Evolutionary conservation across 768 basidiomycete species (phyloP), one percentile per base, ranked within the genome.

Genomic region (Phlegmacium glaucopus): DNA sequence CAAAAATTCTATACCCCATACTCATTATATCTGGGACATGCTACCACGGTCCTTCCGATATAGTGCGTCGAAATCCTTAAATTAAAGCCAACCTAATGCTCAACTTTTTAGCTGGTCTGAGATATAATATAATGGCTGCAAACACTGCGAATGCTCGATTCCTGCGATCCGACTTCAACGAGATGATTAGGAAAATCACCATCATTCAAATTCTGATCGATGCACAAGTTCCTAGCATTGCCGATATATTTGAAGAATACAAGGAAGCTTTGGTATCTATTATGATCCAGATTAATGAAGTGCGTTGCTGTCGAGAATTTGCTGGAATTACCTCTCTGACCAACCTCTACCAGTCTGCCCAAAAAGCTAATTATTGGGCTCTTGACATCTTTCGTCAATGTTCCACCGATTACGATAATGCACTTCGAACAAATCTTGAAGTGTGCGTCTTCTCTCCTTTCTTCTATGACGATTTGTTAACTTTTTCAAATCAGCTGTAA

Each of bases 311-410:
- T 42, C 22, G 9, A 12, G 16, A 29, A 6, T n/a, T 37, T 11
- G 12, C 9, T 26, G 12, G 13, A 25, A 41, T 41, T 29, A 39
- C 16, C 4, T 30, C 34, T n/a, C 15, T 25, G 7, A 34, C 27
- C 41, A 32, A 29, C 49, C 15, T 39, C n/a, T 18, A 12, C 11
- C 16, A 58, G 56, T 38, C 30, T 15, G 51, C 49, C 13, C 40
- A 47, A 18, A 46, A 41, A n/a, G 51, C 54, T 11, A 61, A 55
- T 35, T 37, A 27, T 17, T 61, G 59, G 59, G 59, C 59, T 2
- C 35, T 49, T 16, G 53, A 53, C 13, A 39, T 61, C 16, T 58
- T 49, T 39, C 40, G 46, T 26, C 39, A 16, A 8, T 48, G 50
- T 28, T 47, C 49, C 10, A 36, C 18, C 11, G 50, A 59, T 35